A percentile compares a stretch with the other conserved stretches of the same genome.
Evolutionary conservation across 495 filamentous ascomycete genomes (phyloP).

Genomic region (Talaromyces nanjingensis): DNA sequence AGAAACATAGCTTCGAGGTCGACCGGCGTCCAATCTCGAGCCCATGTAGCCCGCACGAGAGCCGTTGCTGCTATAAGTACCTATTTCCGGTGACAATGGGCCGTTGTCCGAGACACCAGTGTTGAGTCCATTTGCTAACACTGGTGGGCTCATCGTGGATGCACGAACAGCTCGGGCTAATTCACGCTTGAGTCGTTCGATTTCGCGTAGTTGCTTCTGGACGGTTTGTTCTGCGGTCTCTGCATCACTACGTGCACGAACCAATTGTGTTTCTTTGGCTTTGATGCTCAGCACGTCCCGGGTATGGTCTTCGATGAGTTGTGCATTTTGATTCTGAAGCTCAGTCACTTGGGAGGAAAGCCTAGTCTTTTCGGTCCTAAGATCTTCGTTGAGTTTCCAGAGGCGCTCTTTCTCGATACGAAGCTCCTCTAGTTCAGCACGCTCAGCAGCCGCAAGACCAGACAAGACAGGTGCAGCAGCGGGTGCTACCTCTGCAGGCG

Average conservation of each 20-base stretch:
- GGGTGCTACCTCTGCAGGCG: constrained; percentile 33
- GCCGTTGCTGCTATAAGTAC: constrained; percentile 22
- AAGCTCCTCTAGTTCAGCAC: constrained; percentile 84
- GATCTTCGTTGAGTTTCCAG: constrained; percentile 62
- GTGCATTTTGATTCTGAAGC: constrained; percentile 89
- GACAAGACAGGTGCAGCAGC: constrained; percentile 42
- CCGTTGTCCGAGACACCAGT: constrained; percentile 27
- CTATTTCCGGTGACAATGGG: constrained; percentile 31
- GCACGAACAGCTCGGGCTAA: constrained; percentile 38
- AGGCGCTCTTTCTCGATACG: constrained; percentile 75
- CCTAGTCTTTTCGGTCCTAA: constrained; percentile 65
- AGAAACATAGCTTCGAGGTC: constrained; percentile 61
- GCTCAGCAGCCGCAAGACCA: constrained; percentile 64
- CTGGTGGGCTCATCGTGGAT: constrained; percentile 33
- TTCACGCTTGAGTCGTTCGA: constrained; percentile 88
- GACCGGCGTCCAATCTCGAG: constrained; percentile 30
- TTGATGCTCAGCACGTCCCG: constrained; percentile 92
- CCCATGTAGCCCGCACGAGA: constrained; percentile 32
- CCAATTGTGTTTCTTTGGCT: constrained; percentile 95
- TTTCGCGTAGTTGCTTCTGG: constrained; percentile 76
- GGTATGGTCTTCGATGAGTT: constrained; percentile 96
- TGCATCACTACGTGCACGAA: constrained; percentile 81
- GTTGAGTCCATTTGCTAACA: constrained; percentile 24
- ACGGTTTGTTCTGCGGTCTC: constrained; percentile 81
- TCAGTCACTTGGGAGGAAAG: constrained; percentile 76